These are phyloP conservation scores for Lasiosphaeria hispida DNA, from an alignment of 495 filamentous ascomycete genomes.

Conservation along the genomic window DNA sequence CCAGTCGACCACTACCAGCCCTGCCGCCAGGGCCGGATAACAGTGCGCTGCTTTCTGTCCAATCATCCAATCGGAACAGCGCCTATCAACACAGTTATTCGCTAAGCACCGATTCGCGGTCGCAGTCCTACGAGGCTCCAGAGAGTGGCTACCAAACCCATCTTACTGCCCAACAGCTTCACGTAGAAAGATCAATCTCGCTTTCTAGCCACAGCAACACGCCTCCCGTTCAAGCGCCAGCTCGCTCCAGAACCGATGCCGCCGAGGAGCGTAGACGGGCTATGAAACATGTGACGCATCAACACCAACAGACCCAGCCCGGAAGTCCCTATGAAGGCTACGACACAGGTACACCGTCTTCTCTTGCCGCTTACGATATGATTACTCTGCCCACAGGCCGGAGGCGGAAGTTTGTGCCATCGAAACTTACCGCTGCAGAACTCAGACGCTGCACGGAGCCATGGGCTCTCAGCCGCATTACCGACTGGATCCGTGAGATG, in stretches of 20 bases:
- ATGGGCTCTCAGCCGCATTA: slow-evolving; percentile 89
- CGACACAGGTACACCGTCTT: slow-evolving; percentile 51
- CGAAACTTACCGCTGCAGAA: slow-evolving; percentile 80
- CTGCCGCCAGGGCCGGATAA: slow-evolving; percentile 57
- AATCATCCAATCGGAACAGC: slow-evolving; percentile 30
- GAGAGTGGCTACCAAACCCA: slow-evolving; percentile 28
- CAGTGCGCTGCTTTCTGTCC: slow-evolving; percentile 37
- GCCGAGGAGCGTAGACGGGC: slow-evolving; percentile 58
- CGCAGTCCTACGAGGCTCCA: slow-evolving; percentile 30
- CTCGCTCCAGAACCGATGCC: slow-evolving; percentile 92
- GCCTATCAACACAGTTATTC: slow-evolving; percentile 40
- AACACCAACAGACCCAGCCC: slow-evolving; percentile 49
- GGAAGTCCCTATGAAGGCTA: slow-evolving; percentile 48
- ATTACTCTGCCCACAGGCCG: slow-evolving; percentile 67
- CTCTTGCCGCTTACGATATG: slow-evolving; percentile 61
- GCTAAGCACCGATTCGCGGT: slow-evolving; percentile 38
- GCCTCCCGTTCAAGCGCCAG: slow-evolving; percentile 75
- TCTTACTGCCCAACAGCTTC: slow-evolving; percentile 35
- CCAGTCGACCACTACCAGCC: slow-evolving; percentile 72
- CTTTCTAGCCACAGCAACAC: slow-evolving; percentile 76
- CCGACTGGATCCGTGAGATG: slow-evolving; percentile 82
- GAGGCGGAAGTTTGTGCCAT: slow-evolving; percentile 77
- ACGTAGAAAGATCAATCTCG: slow-evolving; percentile 83
- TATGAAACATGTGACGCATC: slow-evolving; percentile 56
- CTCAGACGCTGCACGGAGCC: slow-evolving; percentile 85